These are phyloP conservation scores for Sporodiniella umbellata DNA, from an alignment of 371 early-diverging fungal species.

Conservation along the genomic window DNA sequence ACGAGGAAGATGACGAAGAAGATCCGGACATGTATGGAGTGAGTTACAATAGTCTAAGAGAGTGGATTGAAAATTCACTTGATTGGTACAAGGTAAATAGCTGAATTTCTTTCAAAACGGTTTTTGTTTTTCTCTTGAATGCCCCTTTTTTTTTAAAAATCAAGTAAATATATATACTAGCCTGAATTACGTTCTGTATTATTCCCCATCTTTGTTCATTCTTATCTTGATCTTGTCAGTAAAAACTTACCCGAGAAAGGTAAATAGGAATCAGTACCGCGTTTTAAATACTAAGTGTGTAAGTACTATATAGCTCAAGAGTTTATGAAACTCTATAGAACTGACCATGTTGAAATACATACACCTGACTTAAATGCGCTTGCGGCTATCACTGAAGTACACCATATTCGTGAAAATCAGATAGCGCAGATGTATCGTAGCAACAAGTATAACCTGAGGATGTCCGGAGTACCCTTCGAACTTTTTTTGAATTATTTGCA, in stretches of 20 bases:
- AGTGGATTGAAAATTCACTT: constrained; percentile 95
- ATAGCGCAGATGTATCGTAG: constrained; percentile 75
- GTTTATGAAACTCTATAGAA: constrained; percentile 75
- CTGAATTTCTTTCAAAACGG: neutral
- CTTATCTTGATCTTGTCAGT: constrained; percentile 85
- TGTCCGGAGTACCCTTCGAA: constrained; percentile 90
- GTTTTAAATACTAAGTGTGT: neutral
- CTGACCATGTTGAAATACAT: constrained; percentile 77
- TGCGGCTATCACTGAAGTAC: constrained; percentile 62
- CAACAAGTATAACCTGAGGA: constrained; percentile 84
- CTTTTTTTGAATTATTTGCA: constrained; percentile 91
- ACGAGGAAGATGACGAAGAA: constrained; percentile 42
- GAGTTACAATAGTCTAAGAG: constrained; percentile 76
- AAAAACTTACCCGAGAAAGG: constrained; percentile 62
- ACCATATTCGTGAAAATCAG: constrained; percentile 83
- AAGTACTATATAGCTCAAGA: constrained; percentile 20
- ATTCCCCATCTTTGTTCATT: constrained; percentile 93
- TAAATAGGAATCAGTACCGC: too few species aligned
- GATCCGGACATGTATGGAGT: constrained; percentile 74
- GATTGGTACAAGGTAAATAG: constrained; percentile 78
- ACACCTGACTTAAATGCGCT: constrained; percentile 64
- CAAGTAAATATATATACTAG: constrained; percentile 30
- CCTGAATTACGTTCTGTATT: constrained; percentile 83
- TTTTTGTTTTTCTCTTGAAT: neutral
- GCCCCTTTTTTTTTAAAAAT: too few species aligned